Evolutionary conservation across 1,284 basidiomycete species (phyloP).

Genomic region (Quambalaria eucalypti): DNA sequence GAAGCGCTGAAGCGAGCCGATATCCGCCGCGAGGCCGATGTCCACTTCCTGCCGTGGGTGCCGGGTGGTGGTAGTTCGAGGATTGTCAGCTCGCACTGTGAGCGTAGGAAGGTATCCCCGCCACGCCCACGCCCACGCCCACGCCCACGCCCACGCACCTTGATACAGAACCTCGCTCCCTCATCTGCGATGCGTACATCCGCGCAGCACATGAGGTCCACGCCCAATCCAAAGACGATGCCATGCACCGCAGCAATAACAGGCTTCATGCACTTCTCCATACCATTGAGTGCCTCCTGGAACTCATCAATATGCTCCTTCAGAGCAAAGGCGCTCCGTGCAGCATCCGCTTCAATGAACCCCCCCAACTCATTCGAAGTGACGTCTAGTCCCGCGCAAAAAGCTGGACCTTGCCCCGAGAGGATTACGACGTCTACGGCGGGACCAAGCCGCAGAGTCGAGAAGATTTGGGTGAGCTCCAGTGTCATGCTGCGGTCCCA

Average conservation of each 20-base stretch:
- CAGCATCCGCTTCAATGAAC: conserved; percentile 25
- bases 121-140: neutral
- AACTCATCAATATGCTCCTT: conserved; percentile 40
- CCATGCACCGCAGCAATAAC: conserved; percentile 79
- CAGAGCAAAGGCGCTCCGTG: conserved; percentile 31
- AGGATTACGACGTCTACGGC: conserved; percentile 41
- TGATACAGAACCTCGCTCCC: conserved; percentile 64
- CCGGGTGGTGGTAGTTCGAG: neutral
- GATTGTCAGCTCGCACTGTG: neutral
- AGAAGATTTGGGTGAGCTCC: conserved; percentile 35
- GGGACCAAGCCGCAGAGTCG: conserved; percentile 23
- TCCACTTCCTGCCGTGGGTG: conserved; percentile 62
- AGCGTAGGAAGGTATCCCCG: neutral
- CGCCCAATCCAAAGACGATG: conserved; percentile 62
- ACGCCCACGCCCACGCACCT: conserved; percentile 43
- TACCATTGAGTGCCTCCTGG: conserved; percentile 37
- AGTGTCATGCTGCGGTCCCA: conserved; percentile 24
- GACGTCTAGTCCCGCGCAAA: conserved; percentile 44
- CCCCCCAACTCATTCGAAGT: conserved; percentile 2
- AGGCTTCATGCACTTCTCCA: conserved; percentile 65
- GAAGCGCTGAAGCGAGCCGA: conserved; percentile 76
- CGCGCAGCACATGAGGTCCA: conserved; percentile 67
- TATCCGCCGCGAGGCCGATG: conserved; percentile 78
- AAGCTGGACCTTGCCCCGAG: conserved; percentile 36
- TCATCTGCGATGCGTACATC: conserved; percentile 69